Conservation (phyloP, 257 asterid species). For the Verbena officinalis region DNA sequence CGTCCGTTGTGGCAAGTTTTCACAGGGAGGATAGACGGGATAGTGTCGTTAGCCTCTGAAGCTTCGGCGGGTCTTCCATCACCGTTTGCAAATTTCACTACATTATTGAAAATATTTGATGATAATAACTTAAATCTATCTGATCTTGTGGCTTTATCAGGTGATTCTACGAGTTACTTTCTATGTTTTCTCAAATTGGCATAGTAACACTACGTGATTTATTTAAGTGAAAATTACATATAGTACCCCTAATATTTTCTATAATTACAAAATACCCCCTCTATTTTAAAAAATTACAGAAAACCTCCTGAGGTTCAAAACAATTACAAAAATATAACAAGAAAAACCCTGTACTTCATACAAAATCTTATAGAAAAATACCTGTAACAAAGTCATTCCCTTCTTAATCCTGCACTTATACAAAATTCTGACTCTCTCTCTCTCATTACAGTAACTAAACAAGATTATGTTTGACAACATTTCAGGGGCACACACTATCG, state of each 20-base stretch:
- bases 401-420: background rate
- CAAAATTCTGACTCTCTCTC: background rate
- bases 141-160: constrained; percentile 40
- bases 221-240: no score
- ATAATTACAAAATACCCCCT: no score
- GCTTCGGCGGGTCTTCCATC: constrained; percentile 34
- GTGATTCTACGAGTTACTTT: constrained; percentile 5
- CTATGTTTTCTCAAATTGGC: no score
- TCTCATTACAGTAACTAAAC: background rate
- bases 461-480: background rate
- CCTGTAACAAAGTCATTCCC: no score
- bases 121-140: constrained; percentile 22
- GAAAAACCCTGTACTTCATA: no score
- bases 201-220: no score
- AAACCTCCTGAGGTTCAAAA: no score
- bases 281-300: no score
- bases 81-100: constrained; percentile 30
- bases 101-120: constrained; percentile 20
- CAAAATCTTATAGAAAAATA: no score
- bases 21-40: constrained; percentile 42
- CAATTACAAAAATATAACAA: no score
- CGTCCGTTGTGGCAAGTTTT: constrained; percentile 34
- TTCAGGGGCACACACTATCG: constrained; percentile 47
- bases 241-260: no score
- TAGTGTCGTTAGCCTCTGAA: constrained; percentile 28